Conservation (phyloP, 1,139 yeast genomes). For the Taphrina betulina region DNA sequence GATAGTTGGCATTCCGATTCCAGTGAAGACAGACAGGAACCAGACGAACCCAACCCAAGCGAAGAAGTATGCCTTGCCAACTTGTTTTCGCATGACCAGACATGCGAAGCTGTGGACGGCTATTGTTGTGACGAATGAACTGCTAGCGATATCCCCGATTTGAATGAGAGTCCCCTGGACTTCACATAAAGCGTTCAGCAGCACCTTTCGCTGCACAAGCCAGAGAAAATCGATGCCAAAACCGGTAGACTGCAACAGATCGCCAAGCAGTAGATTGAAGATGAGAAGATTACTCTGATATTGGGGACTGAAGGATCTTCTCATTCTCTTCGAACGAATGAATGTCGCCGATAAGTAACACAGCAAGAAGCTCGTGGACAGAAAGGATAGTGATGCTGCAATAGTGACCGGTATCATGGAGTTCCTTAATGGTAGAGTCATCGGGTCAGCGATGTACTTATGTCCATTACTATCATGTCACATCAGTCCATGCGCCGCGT, state of each 20-base stretch:
- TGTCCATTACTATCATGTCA: no score
- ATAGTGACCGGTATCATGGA: conserved; percentile 14
- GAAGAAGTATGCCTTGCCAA: conserved; percentile 2
- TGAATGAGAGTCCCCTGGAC: conserved; percentile 18
- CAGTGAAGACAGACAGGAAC: not conserved
- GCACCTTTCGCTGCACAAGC: not conserved
- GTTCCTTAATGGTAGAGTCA: conserved; percentile 1
- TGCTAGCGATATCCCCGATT: conserved; percentile 11
- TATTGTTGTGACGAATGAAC: conserved; percentile 3
- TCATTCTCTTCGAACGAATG: not conserved
- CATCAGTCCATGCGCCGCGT: no score
- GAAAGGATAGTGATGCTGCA: conserved; percentile 2
- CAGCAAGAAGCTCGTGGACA: conserved; percentile 1
- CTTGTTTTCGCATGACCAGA: conserved; percentile 3
- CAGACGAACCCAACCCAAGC: not conserved
- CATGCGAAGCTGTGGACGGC: conserved; percentile 9
- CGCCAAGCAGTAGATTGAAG: conserved; percentile 17
- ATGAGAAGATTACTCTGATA: conserved; percentile 9
- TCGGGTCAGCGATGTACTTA: conserved; percentile 7
- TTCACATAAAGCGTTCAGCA: conserved; percentile 8
- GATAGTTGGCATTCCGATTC: conserved; percentile 5
- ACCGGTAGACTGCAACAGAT: conserved; percentile 3
- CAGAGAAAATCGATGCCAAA: conserved; percentile 5
- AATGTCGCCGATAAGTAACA: not conserved
- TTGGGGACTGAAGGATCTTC: conserved; percentile 1